phyloP scores from a whole-genome alignment of 805 yeast genomes.

The Grigorovia jiainica region DNA sequence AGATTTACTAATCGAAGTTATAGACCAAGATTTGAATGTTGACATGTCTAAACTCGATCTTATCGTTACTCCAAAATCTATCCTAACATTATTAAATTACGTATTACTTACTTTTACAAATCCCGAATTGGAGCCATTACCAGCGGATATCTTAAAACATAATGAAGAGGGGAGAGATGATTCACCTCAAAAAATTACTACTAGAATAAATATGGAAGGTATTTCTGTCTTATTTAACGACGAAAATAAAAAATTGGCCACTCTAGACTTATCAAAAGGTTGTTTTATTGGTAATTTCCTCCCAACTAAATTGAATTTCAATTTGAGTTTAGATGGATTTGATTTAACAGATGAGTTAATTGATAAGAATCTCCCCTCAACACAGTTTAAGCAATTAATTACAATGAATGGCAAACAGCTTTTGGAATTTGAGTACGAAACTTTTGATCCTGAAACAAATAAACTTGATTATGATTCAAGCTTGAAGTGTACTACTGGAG shows the following conservation, averaged over 20 bases:
- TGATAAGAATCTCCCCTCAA: conserved; percentile 49
- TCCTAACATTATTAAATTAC: conserved; percentile 71
- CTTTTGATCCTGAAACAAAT: conserved; percentile 50
- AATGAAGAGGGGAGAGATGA: conserved; percentile 47
- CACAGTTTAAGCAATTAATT: conserved; percentile 54
- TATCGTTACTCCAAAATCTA: conserved; percentile 66
- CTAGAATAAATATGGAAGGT: conserved; percentile 60
- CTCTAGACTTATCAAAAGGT: conserved; percentile 67
- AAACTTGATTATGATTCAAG: conserved; percentile 37
- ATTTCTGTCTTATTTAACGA: conserved; percentile 70
- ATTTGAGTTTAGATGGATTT: conserved; percentile 67
- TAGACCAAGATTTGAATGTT: conserved; percentile 67
- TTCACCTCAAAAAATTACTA: conserved; percentile 67
- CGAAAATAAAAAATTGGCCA: conserved; percentile 73
- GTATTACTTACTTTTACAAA: conserved; percentile 79
- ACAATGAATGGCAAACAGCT: conserved; percentile 68
- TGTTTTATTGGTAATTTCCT: conserved; percentile 52
- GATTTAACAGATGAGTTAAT: conserved; percentile 68
- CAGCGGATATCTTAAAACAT: conserved; percentile 64
- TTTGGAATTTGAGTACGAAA: conserved; percentile 77
- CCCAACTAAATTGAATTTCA: conserved; percentile 70
- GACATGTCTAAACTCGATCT: conserved; percentile 70
- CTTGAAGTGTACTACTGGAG: conserved; percentile 46
- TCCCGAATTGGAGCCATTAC: conserved; percentile 57
- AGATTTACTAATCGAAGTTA: conserved; percentile 47